A percentile compares a stretch with the other conserved stretches of the same genome.
These are phyloP conservation scores for Ligustrum vulgare DNA, from an alignment of 257 asterid species.

Conservation along the genomic window DNA sequence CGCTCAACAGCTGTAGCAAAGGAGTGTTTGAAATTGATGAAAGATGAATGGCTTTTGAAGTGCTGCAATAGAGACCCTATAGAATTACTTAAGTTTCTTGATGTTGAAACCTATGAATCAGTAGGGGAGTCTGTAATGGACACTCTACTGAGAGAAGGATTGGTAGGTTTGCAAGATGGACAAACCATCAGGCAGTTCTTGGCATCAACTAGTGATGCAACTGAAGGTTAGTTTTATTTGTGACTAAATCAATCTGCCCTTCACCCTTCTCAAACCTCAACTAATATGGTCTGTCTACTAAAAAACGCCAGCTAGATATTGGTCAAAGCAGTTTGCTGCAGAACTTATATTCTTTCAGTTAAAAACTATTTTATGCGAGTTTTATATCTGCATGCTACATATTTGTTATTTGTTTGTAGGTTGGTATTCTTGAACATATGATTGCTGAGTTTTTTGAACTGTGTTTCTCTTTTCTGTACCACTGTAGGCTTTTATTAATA, in stretches of 20 bases:
- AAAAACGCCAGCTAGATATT: conserved; percentile 1
- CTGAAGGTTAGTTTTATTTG: conserved; percentile 56
- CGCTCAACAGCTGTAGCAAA: conserved; percentile 73
- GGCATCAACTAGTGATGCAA: conserved; percentile 36
- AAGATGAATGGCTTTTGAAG: conserved; percentile 89
- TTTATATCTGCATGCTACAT: background rate
- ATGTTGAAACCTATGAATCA: conserved; percentile 94
- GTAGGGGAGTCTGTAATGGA: conserved; percentile 77
- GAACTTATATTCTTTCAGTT: conserved; percentile 8
- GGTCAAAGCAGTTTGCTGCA: conserved; percentile 13
- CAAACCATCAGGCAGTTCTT: conserved; percentile 60
- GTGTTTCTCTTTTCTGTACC: background rate
- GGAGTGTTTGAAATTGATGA: conserved; percentile 82
- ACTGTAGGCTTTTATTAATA: conserved; percentile 12
- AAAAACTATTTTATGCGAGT: background rate
- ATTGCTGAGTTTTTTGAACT: conserved; percentile 14
- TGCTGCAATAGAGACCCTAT: conserved; percentile 76
- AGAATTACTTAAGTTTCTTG: conserved; percentile 77
- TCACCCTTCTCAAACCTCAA: background rate
- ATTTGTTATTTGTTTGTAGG: conserved; percentile 3
- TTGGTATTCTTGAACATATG: background rate
- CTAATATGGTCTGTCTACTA: background rate
- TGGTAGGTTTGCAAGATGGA: conserved; percentile 60
- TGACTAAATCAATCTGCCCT: background rate
- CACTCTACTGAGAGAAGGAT: conserved; percentile 64